Base-by-base conservation (phyloP, 2,329 filamentous ascomycete species). In the Botrytis elliptica region DNA sequence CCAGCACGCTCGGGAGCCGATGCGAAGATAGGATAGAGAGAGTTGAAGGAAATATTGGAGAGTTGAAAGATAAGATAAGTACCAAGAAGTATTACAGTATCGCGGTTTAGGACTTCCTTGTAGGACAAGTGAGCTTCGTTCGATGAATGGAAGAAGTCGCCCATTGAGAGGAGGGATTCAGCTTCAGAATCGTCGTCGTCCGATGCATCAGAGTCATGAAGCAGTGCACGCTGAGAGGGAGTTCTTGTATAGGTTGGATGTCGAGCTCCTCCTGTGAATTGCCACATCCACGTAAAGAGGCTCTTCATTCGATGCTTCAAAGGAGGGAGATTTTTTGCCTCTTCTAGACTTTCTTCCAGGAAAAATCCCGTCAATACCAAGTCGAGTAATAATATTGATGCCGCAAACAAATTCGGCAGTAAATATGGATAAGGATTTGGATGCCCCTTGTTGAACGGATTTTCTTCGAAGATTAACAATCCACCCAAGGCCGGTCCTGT, bases 1-100 rank as follows among this genome's bases (percentile, higher is more conserved):
- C 96, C 96, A 0, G 91, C 91, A 0, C 96, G 96, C 0, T 90
- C 86, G 0, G 88, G 83, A 0, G 92, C 90, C 72, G 95, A 91
- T 0, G 92, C 93, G 79, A 98, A 99, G 71, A 98, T 95, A 0
- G 96, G 96, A 79, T 97, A 99, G 0, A 99, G 85, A 29, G 93
- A 95, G 83, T 97, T 98, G 87, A 95, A 99, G 5, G 94, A 94
- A 77, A 98, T 94, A 82, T 98, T 98, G 75, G 93, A 91, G 8
- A 99, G 87, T 79, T 98, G 95, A 81, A 98, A 99, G 68, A 98
- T 91, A 62, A 98, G 88, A 80, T 97, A 98, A 0, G 95, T 97
- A 70, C 89, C 82, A 9, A 99, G 88, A 0, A 99, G 87, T 4
- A 97, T 85, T 20, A 98, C 82, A 0, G 94, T 97, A 74, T 96